Evolutionary conservation across 2,329 filamentous ascomycete genomes (phyloP).

Genomic region (Pyricularia pennisetigena): DNA sequence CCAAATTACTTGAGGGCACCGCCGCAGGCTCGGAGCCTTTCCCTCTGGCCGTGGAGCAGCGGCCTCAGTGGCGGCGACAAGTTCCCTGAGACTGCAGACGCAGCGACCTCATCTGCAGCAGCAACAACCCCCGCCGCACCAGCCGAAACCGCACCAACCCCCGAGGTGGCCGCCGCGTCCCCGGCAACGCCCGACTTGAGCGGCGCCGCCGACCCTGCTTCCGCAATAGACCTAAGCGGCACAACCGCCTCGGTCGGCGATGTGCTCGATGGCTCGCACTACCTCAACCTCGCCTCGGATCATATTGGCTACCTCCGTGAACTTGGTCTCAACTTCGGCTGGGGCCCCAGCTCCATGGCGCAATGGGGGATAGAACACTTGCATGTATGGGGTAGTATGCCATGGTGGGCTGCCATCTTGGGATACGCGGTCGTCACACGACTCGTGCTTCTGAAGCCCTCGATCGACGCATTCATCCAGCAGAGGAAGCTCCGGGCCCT

Average conservation of each 20-base stretch:
- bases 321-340: slow-evolving; percentile 82
- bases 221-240: slow-evolving; percentile 2
- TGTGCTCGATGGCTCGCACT: slow-evolving; percentile 25
- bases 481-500: slow-evolving; percentile 45
- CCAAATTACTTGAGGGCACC: slow-evolving; percentile 5
- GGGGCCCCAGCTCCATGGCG: slow-evolving; percentile 63
- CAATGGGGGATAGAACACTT: slow-evolving; percentile 74
- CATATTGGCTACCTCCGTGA: slow-evolving; percentile 73
- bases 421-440: slow-evolving; percentile 57
- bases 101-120: slow-evolving; percentile 1
- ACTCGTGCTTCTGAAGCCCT: slow-evolving; percentile 53
- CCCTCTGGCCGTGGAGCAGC: background rate
- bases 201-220: slow-evolving; percentile 1
- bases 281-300: slow-evolving; percentile 53
- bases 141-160: slow-evolving; percentile 10
- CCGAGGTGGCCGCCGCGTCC: slow-evolving; percentile 4
- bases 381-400: slow-evolving; percentile 64
- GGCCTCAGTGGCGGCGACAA: background rate
- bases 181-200: background rate
- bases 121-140: slow-evolving; percentile 13
- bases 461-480: slow-evolving; percentile 50
- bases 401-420: slow-evolving; percentile 75
- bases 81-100: slow-evolving; percentile 1
- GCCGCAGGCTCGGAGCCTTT: slow-evolving; percentile 1
- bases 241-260: slow-evolving; percentile 8